These are phyloP conservation scores for Aristolochia californica DNA, from an alignment of 164 flowering plant genomes.

Conservation along the genomic window DNA sequence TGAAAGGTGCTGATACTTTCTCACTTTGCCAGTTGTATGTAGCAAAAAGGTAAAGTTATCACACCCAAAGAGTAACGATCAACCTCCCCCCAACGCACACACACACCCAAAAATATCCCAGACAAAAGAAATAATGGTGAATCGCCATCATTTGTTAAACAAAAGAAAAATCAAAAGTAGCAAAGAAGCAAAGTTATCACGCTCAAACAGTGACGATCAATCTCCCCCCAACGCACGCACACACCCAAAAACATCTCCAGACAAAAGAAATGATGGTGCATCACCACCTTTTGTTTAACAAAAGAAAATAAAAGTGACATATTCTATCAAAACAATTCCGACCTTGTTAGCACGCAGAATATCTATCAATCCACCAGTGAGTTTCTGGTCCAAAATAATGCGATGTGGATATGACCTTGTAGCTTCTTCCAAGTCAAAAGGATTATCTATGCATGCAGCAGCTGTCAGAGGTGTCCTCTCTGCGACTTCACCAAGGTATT, in stretches of 20 bases:
- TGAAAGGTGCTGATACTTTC: no score
- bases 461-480: constrained; percentile 87
- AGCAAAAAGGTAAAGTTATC: no score
- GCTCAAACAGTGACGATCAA: no score
- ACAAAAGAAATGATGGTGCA: no score
- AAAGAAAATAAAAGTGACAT: not conserved
- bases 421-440: constrained; percentile 84
- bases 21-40: no score
- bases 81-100: no score
- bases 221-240: no score
- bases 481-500: constrained; percentile 80
- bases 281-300: not conserved
- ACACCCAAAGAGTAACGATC: no score
- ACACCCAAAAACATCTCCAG: no score
- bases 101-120: no score
- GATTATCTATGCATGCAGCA: constrained; percentile 84
- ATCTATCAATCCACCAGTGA: constrained; percentile 55
- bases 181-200: no score
- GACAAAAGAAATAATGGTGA: no score
- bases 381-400: constrained; percentile 38
- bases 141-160: not conserved
- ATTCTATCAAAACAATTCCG: constrained; percentile 2
- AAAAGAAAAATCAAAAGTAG: not conserved
- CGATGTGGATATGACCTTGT: constrained; percentile 46
- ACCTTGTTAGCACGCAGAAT: constrained; percentile 85